Percentiles rank a stretch among this genome's conserved stretches.
Evolutionary conservation across 2,329 filamentous ascomycete genomes (phyloP).

Genomic region (Pestalotiopsis sp.): DNA sequence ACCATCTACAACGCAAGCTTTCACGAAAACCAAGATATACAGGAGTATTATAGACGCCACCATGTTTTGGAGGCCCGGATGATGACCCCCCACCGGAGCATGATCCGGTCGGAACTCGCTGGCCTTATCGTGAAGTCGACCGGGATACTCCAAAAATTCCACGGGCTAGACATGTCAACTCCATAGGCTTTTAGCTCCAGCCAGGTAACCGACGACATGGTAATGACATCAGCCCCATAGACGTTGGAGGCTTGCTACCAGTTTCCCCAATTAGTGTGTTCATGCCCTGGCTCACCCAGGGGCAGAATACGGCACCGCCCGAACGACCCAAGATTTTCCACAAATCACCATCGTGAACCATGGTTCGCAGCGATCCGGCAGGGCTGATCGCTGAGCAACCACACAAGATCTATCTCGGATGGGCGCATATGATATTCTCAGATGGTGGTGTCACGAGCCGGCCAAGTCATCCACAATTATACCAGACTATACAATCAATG

Average conservation of each 20-base stretch:
- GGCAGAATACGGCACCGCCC: neutral
- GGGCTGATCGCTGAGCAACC: neutral
- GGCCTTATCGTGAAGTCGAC: neutral
- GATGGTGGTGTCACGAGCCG: neutral
- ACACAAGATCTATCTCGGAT: neutral
- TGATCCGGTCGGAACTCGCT: neutral
- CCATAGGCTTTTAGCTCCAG: neutral
- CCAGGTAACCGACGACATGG: neutral
- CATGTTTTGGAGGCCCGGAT: neutral
- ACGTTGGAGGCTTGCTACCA: neutral
- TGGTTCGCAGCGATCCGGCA: neutral
- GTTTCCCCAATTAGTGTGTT: neutral
- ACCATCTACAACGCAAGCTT: neutral
- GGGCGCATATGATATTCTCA: neutral
- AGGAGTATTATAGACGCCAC: neutral
- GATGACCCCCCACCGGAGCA: neutral
- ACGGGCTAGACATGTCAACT: neutral
- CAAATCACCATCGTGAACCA: neutral
- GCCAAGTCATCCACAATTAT: neutral
- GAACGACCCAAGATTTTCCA: neutral
- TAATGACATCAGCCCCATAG: conserved; percentile 2
- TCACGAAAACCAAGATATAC: neutral
- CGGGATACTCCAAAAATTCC: neutral
- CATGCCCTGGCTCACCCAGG: neutral
- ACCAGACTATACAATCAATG: neutral